phyloP scores from a whole-genome alignment of 78 protist genomes.

The Dictyostelium brefeldianum region DNA sequence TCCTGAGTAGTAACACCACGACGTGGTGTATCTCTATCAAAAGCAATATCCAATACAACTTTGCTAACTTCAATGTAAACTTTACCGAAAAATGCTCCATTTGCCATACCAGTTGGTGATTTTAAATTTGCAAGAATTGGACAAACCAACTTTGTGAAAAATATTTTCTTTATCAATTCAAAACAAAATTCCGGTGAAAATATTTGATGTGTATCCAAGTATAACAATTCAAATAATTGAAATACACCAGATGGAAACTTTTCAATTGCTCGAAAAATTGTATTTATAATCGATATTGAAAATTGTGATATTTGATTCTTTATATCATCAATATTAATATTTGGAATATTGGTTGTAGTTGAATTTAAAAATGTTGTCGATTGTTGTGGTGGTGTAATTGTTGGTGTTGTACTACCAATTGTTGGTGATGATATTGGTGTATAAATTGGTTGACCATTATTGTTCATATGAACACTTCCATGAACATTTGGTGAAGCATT shows the following conservation, averaged over 20 bases:
- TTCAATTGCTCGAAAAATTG: slow-evolving; percentile 41
- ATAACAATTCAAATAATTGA: slow-evolving; percentile 25
- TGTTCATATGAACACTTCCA: slow-evolving; percentile 20
- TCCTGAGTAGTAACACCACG: neutral
- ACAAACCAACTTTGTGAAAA: slow-evolving; percentile 39
- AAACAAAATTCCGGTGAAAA: neutral
- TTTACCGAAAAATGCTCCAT: slow-evolving; percentile 1
- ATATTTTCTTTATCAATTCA: slow-evolving; percentile 43
- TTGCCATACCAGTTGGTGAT: neutral
- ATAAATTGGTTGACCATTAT: neutral
- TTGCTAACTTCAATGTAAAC: slow-evolving; percentile 36
- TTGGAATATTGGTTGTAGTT: neutral
- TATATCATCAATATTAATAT: neutral
- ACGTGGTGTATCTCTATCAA: neutral
- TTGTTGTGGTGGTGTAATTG: neutral
- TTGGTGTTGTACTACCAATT: neutral
- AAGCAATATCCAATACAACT: slow-evolving; percentile 20
- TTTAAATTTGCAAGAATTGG: slow-evolving; percentile 38
- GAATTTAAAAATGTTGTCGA: neutral
- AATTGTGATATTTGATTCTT: slow-evolving; percentile 12
- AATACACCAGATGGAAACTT: slow-evolving; percentile 36
- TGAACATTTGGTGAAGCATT: neutral
- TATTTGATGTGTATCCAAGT: neutral
- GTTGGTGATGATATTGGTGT: neutral
- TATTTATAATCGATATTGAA: slow-evolving; percentile 40